These are phyloP conservation scores for Acer saccharum DNA, from an alignment of 345 rosid species.

Conservation along the genomic window DNA sequence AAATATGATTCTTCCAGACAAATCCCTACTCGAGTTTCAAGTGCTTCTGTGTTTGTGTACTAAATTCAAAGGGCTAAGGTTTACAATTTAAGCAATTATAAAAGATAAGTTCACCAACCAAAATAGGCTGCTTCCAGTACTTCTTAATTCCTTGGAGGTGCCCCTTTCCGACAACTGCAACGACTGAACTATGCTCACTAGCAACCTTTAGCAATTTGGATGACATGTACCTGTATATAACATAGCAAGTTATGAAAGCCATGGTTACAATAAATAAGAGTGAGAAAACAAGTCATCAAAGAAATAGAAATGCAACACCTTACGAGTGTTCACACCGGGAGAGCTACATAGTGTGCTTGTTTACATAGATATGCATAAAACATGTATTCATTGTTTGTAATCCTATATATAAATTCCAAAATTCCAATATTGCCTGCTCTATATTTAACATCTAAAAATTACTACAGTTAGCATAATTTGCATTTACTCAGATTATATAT, in stretches of 20 bases:
- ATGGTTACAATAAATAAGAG: neutral
- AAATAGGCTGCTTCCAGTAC: conserved; percentile 84
- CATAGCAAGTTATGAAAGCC: conserved; percentile 15
- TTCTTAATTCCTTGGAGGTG: conserved; percentile 86
- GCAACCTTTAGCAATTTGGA: conserved; percentile 65
- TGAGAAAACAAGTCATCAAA: neutral
- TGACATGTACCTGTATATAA: conserved; percentile 79
- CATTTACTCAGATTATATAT: neutral
- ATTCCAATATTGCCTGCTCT: neutral
- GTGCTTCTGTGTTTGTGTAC: neutral
- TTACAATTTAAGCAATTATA: neutral
- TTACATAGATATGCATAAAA: neutral
- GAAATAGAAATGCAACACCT: neutral
- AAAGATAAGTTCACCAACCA: conserved; percentile 37
- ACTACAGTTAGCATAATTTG: neutral
- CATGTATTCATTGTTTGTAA: neutral
- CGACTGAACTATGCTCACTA: conserved; percentile 75
- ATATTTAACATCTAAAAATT: neutral
- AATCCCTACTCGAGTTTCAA: conserved; percentile 4
- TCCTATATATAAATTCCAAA: neutral
- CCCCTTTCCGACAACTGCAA: conserved; percentile 98
- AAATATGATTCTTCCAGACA: neutral
- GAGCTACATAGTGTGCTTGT: neutral
- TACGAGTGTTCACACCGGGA: neutral
- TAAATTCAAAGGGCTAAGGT: neutral